Conservation (phyloP, 495 filamentous ascomycete genomes). For the Polyplosphaeria fusca region DNA sequence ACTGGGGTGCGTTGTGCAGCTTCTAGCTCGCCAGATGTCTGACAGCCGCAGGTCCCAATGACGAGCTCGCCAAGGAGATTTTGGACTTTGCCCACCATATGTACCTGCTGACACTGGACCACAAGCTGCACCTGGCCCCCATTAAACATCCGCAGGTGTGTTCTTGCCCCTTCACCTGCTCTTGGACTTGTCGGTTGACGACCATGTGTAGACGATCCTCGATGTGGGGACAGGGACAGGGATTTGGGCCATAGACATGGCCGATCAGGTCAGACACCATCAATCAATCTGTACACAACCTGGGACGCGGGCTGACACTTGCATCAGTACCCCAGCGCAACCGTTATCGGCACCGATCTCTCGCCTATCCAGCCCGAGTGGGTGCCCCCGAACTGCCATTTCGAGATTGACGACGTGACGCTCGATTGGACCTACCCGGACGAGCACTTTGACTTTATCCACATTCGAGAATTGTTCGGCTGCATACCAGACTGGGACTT, state of each 20-base stretch:
- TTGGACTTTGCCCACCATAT: constrained; percentile 41
- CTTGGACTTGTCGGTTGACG: no score
- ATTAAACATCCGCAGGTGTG: constrained; percentile 18
- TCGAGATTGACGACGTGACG: constrained; percentile 56
- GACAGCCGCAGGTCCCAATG: constrained; percentile 37
- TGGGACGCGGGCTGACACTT: no score
- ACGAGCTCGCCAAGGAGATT: constrained; percentile 40
- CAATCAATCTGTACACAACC: no score
- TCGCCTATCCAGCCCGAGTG: constrained; percentile 60
- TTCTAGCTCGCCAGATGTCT: background rate
- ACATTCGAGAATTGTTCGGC: constrained; percentile 34
- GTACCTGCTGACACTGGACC: constrained; percentile 34
- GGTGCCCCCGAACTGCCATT: constrained; percentile 54
- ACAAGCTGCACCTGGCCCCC: constrained; percentile 36
- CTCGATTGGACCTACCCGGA: constrained; percentile 49
- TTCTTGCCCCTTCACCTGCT: constrained; percentile 7
- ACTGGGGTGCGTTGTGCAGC: constrained; percentile 20
- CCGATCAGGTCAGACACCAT: no score
- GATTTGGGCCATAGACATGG: constrained; percentile 39
- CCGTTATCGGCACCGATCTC: constrained; percentile 62
- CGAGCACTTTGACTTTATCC: constrained; percentile 39
- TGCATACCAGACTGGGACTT: constrained; percentile 36
- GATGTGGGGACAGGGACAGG: constrained; percentile 39
- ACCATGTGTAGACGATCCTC: constrained; percentile 23
- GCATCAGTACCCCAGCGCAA: constrained; percentile 52